Evolutionary conservation across 2,329 filamentous ascomycete genomes (phyloP), one percentile per base, ranked within the genome.

Genomic region (Remersonia thermophila): DNA sequence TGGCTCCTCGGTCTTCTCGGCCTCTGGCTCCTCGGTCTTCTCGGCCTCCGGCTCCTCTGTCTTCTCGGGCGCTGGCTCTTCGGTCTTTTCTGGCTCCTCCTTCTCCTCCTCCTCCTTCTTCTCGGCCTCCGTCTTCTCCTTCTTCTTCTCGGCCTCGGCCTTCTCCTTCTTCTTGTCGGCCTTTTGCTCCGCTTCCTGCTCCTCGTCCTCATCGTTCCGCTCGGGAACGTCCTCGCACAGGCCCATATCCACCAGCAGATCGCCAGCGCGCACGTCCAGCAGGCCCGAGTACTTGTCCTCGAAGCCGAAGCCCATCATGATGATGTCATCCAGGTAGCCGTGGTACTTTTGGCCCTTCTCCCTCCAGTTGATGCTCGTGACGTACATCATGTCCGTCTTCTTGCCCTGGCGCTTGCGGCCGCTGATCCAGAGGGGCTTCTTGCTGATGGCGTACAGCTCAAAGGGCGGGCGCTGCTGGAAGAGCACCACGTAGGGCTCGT

Each of bases 321-420:
- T 13, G 10, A 65, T 60, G 45, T 77, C 71, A 42, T 76, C 71
- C 8, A 68, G 40, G 37, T 65, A 73, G 0, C 72, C 73, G 45
- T 74, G 66, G 42, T 76, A 75, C 20, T 50, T 62, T 41, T 61
- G 53, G 0, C 58, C 60, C 1, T 51, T 50, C 0, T 42, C 49
- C 49, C 66, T 72, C 72, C 73, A 77, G 40, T 60, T 69, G 23
- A 74, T 65, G 0, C 63, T 68, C 0, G 69, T 75, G 1, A 75
- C 56, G 41, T 74, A 77, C 18, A 77, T 54, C 69, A 75, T 72
- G 45, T 73, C 67, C 0, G 62, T 64, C 16, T 61, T 57, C 1
- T 35, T 41, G 7, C 56, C 51, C 1, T 47, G 44, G 9, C 46
- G 47, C 13, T 54, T 48, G 16, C 72, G 58, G 0, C 73, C 73